These are phyloP conservation scores for Gnaphalium uliginosum DNA, from an alignment of 129 eudicot genomes.

Conservation along the genomic window DNA sequence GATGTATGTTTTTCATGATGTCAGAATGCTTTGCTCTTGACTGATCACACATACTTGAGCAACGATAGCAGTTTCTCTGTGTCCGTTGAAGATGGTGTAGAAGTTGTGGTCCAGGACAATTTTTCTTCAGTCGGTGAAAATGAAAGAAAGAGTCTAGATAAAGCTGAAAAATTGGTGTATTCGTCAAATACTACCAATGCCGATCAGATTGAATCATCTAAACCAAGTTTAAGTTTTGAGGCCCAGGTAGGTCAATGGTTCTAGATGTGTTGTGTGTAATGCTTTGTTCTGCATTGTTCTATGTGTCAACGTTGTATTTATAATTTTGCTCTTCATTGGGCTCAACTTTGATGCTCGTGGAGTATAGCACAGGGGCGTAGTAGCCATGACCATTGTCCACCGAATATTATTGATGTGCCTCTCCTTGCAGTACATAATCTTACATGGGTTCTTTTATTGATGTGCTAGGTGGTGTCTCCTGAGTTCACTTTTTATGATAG, in stretches of 20 bases:
- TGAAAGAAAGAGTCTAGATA: slow-evolving; percentile 24
- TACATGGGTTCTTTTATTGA: slow-evolving; percentile 28
- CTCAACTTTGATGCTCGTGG: slow-evolving; percentile 10
- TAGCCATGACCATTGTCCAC: not conserved
- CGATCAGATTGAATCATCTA: slow-evolving; percentile 38
- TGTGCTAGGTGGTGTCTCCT: slow-evolving; percentile 85
- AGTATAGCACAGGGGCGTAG: not conserved
- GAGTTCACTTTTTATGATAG: slow-evolving; percentile 96
- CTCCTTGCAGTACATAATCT: slow-evolving; percentile 5
- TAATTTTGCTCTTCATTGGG: slow-evolving; percentile 6
- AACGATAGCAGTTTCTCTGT: slow-evolving; percentile 82
- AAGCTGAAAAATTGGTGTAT: slow-evolving; percentile 40
- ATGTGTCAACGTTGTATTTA: not conserved
- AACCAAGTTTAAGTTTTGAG: slow-evolving; percentile 85
- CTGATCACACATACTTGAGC: slow-evolving; percentile 76
- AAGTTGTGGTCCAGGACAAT: slow-evolving; percentile 51
- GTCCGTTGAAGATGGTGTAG: slow-evolving; percentile 78
- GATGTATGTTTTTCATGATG: slow-evolving; percentile 8
- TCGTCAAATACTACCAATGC: slow-evolving; percentile 40
- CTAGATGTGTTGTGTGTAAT: not conserved
- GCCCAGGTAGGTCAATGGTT: slow-evolving; percentile 65
- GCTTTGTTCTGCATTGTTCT: not conserved
- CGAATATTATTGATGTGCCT: not conserved
- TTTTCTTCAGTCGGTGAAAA: slow-evolving; percentile 27
- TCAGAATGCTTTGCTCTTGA: slow-evolving; percentile 84